phyloP scores from a whole-genome alignment of 495 filamentous ascomycete species.

The Aspergillus avenaceus region DNA sequence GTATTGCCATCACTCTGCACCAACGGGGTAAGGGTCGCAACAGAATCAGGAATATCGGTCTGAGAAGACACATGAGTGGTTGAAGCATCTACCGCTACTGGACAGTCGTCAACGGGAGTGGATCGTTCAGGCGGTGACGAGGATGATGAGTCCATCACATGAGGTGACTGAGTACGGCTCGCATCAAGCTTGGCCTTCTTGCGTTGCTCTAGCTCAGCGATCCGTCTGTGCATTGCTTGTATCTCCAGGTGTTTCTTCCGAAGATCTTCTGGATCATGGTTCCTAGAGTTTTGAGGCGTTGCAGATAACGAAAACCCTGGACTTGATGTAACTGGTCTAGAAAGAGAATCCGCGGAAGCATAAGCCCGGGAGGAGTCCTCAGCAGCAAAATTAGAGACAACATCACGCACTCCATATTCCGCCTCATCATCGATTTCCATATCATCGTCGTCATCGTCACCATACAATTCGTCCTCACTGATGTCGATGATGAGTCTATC shows the following conservation, averaged over 20 bases:
- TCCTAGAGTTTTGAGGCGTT: slow-evolving; percentile 33
- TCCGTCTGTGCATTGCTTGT: slow-evolving; percentile 66
- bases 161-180: slow-evolving; percentile 34
- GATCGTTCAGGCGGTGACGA: slow-evolving; percentile 18
- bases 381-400: background rate
- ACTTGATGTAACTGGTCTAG: slow-evolving; percentile 11
- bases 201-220: slow-evolving; percentile 70
- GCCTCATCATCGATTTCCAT: slow-evolving; percentile 29
- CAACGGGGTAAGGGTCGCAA: background rate
- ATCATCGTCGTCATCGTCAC: slow-evolving; percentile 33
- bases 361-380: background rate
- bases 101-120: slow-evolving; percentile 7
- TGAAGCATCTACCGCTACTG: background rate
- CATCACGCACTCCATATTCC: background rate
- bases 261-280: slow-evolving; percentile 53
- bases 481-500: slow-evolving; percentile 66
- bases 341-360: slow-evolving; percentile 4
- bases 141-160: slow-evolving; percentile 14
- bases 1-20: background rate
- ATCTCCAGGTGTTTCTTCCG: slow-evolving; percentile 65
- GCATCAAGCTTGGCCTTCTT: slow-evolving; percentile 52
- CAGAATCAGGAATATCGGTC: background rate
- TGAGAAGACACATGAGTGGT: background rate
- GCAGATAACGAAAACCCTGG: slow-evolving; percentile 24
- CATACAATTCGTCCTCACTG: slow-evolving; percentile 57